Conservation (phyloP, 2,329 filamentous ascomycete species). For the Annulohypoxylon truncatum region DNA sequence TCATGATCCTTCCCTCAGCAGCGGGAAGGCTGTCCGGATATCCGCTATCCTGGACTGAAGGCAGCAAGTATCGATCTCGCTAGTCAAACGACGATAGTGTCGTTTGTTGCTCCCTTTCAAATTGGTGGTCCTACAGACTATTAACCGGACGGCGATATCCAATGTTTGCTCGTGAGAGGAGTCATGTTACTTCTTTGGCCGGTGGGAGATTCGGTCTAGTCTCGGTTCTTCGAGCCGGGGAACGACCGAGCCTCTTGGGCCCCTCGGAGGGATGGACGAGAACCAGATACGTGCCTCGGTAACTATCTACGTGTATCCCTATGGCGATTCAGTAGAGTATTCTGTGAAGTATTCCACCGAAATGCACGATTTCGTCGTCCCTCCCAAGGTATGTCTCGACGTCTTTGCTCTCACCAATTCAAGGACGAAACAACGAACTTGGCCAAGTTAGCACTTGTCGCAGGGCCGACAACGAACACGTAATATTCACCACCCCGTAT, state of each 20-base stretch:
- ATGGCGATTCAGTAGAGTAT: not conserved
- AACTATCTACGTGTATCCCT: not conserved
- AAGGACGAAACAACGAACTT: not conserved
- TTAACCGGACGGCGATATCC: not conserved
- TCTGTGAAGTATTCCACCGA: not conserved
- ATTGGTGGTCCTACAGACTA: not conserved
- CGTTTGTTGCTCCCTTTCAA: not conserved
- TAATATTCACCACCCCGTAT: slow-evolving; percentile 22
- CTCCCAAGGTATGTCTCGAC: not conserved
- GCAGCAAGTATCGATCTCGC: not conserved
- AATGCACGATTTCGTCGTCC: not conserved
- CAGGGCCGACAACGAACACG: not conserved
- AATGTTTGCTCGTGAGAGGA: not conserved
- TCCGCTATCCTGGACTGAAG: not conserved
- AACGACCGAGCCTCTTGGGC: not conserved
- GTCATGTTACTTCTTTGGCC: not conserved
- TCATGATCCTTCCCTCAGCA: not conserved
- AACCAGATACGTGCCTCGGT: not conserved
- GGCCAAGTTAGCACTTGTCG: too few relatives aligned
- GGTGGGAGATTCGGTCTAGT: slow-evolving; percentile 5
- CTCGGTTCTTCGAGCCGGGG: not conserved
- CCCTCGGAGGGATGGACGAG: not conserved
- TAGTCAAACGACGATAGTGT: not conserved
- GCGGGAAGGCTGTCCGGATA: not conserved
- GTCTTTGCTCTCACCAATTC: not conserved